Evolutionary conservation across 106 monocot genomes (phyloP).

Genomic region (Apostasia ramifera): DNA sequence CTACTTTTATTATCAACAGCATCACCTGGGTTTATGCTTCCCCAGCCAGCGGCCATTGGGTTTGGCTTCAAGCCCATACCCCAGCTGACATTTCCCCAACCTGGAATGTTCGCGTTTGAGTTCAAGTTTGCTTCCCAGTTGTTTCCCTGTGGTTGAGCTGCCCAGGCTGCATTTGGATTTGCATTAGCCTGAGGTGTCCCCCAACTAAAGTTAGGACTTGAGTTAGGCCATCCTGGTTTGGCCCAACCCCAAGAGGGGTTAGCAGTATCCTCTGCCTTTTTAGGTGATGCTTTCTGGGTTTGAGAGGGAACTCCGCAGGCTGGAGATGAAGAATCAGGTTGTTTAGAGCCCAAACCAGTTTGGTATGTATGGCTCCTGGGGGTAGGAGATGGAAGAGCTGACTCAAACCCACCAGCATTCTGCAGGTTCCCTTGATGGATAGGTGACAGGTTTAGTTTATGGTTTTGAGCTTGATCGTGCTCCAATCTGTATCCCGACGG

Average conservation of each 20-base stretch:
- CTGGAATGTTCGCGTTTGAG: conserved; percentile 1
- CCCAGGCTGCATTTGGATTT: conserved; percentile 17
- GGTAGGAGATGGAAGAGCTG: conserved; percentile 60
- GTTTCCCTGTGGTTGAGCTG: neutral
- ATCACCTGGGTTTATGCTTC: neutral
- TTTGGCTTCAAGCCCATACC: neutral
- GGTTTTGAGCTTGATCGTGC: conserved; percentile 9
- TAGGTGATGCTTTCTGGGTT: neutral
- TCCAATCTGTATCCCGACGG: conserved; percentile 5
- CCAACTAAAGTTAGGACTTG: neutral
- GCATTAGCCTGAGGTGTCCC: conserved; percentile 2
- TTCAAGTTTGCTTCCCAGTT: conserved; percentile 13
- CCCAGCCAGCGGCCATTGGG: neutral
- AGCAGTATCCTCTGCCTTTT: neutral
- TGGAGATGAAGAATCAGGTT: neutral
- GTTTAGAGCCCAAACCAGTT: too few relatives aligned
- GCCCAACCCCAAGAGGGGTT: conserved; percentile 10
- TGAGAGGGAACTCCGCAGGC: neutral
- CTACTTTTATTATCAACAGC: conserved; percentile 6
- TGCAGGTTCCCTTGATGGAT: conserved; percentile 8
- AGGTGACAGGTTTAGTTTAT: conserved; percentile 4
- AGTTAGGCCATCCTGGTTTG: conserved; percentile 7
- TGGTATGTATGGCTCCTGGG: conserved; percentile 8
- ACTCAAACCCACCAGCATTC: conserved; percentile 14
- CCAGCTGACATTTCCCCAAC: conserved; percentile 14